phyloP scores from a whole-genome alignment of 805 yeast species.

The Candida golubevii region DNA sequence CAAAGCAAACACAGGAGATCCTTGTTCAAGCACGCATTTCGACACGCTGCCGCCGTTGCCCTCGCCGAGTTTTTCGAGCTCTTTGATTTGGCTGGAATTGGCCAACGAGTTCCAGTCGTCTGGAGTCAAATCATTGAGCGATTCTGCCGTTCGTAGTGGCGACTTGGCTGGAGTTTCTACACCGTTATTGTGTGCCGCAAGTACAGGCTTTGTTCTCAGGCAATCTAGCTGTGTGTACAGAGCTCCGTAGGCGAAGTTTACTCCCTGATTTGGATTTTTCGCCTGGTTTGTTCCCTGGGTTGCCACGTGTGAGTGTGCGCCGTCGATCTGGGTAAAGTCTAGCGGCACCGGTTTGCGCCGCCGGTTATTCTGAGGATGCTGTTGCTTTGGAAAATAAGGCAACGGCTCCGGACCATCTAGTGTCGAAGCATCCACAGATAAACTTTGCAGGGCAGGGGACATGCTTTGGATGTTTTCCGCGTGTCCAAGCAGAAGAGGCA shows the following conservation, averaged over 20 bases:
- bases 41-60: conserved; percentile 92
- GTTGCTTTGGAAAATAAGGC: conserved; percentile 10
- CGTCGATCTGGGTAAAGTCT: conserved; percentile 34
- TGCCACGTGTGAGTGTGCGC: conserved; percentile 17
- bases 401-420: conserved; percentile 6
- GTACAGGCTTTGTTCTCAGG: neutral
- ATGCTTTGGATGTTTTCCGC: neutral
- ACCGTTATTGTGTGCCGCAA: neutral
- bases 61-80: conserved; percentile 77
- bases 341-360: conserved; percentile 42
- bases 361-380: conserved; percentile 1
- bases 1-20: conserved; percentile 73
- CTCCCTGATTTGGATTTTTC: too few species aligned
- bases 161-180: neutral
- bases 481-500: conserved; percentile 17
- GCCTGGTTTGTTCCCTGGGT: too few species aligned
- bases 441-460: neutral
- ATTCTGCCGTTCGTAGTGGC: conserved; percentile 1
- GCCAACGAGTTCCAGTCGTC: conserved; percentile 70
- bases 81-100: conserved; percentile 56
- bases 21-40: conserved; percentile 62
- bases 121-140: conserved; percentile 58
- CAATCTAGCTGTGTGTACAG: neutral
- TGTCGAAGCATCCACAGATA: neutral
- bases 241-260: neutral